Conservation (phyloP, 2,329 filamentous ascomycete species). For the Colletotrichum cuscutae region DNA sequence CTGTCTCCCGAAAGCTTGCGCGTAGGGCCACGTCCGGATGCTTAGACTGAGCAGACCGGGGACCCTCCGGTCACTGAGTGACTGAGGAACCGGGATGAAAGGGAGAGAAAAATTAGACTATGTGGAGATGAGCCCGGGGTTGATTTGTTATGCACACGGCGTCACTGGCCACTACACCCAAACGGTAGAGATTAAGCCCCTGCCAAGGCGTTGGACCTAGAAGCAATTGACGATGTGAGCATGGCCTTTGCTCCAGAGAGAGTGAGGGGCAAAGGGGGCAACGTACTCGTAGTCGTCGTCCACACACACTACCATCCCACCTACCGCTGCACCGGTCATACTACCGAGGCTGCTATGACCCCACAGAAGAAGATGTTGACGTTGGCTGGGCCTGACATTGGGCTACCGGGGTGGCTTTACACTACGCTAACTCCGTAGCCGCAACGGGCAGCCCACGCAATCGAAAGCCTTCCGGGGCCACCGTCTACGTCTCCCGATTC, state of each 20-base stretch:
- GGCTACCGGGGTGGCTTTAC: not conserved
- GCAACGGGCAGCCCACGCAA: constrained; percentile 13
- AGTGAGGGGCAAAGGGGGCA: not conserved
- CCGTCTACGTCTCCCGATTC: constrained; percentile 8
- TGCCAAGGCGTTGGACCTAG: constrained; percentile 6
- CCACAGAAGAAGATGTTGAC: not conserved
- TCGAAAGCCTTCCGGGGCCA: constrained; percentile 9
- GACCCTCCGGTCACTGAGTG: not conserved
- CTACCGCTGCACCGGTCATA: not conserved
- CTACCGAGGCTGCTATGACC: not conserved
- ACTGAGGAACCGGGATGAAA: not conserved
- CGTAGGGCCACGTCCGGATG: constrained; percentile 6
- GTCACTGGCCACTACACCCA: constrained; percentile 1
- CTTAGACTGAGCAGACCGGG: not conserved
- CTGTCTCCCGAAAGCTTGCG: constrained; percentile 16
- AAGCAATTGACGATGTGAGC: not conserved
- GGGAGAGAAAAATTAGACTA: constrained; percentile 3
- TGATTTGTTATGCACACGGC: constrained; percentile 17
- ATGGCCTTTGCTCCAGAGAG: not conserved
- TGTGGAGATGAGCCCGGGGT: constrained; percentile 13
- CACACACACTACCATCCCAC: not conserved
- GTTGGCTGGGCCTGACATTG: not conserved
- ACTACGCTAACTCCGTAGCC: not conserved
- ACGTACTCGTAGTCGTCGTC: constrained; percentile 2
- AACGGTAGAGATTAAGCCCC: not conserved